These are phyloP conservation scores for Lippia alba DNA, from an alignment of 305 asterid genomes.

Conservation along the genomic window DNA sequence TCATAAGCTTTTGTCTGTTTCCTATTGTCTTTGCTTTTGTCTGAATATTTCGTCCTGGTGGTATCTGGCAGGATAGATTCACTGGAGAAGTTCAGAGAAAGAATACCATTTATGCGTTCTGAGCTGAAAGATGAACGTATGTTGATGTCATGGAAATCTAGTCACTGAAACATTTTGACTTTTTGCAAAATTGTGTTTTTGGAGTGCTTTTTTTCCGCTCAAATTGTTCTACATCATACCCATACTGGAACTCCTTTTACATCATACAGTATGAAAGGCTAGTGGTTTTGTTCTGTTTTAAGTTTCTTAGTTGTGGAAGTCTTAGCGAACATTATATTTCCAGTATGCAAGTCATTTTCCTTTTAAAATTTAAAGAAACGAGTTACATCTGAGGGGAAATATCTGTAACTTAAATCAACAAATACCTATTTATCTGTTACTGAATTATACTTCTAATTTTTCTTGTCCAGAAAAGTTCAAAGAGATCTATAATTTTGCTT, in stretches of 20 bases:
- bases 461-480: slow-evolving; percentile 74
- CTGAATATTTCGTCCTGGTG: slow-evolving; percentile 34
- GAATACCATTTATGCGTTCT: slow-evolving; percentile 87
- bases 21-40: slow-evolving; percentile 2
- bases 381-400: slow-evolving; percentile 10
- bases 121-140: slow-evolving; percentile 97
- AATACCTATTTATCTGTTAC: slow-evolving; percentile 5
- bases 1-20: slow-evolving; percentile 2
- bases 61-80: slow-evolving; percentile 81
- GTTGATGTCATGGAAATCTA: slow-evolving; percentile 44
- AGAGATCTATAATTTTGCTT: slow-evolving; percentile 94
- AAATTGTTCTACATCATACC: not conserved
- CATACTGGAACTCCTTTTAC: too few species aligned
- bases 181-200: slow-evolving; percentile 3
- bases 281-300: slow-evolving; percentile 22
- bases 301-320: slow-evolving; percentile 4
- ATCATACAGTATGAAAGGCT: slow-evolving; percentile 19
- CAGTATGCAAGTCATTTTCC: slow-evolving; percentile 16
- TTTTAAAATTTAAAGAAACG: slow-evolving; percentile 1
- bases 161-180: slow-evolving; percentile 13
- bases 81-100: slow-evolving; percentile 87
- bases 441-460: slow-evolving; percentile 30
- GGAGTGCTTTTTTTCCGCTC: slow-evolving; percentile 1
- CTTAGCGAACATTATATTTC: slow-evolving; percentile 10
- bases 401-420: slow-evolving; percentile 5